Base-by-base conservation (phyloP, 371 early-diverging fungal genomes). In the Rhizopus stolonifer region DNA sequence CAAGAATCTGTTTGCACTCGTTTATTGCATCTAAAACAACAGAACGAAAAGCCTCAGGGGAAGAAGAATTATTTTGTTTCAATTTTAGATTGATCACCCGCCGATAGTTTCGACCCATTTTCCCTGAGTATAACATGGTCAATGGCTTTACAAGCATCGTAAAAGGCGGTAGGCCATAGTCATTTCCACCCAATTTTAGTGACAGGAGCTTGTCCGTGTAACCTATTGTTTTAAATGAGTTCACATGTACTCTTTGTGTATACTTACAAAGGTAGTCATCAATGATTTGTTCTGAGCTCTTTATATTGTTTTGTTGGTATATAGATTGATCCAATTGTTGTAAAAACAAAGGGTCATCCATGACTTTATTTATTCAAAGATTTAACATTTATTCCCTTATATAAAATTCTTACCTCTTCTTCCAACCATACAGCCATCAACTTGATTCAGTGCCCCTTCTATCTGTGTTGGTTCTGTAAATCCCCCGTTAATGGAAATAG, bases 401-500 rank as follows among this genome's bases (percentile, higher is more conserved):
- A 0, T 36, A 11, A 29, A 29, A 5, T 5, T 36, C 52, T 44
- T 77, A 83, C 84, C 66, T 72, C 86, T 81, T 40, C 91, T 69
- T 17, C 91, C 91, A 45, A 91, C 60, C 91, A 91, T 91, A 45
- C 89, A 85, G 6, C 88, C 89, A 58, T 87, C 87, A 3, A 56
- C 80, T 62, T 50, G 24, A 0, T 56, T 49, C 21, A 91, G 53
- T 25, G 81, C 83, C 10, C 52, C 46, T 3, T 60, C 57, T 15
- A 85, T 64, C 0, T 76, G 54, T 0, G 77, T 70, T 13, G 74
- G 22, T 13, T 67, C 67, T 40, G 73, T 67, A 53, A 94, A 82
- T 7, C 91, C 94, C 48, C 96, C 96, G 68, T 96, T 96, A 54
- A 92, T 76, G 0, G 84, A 67, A 49, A 94, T 75, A 4, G 69